Evolutionary conservation across 1,284 basidiomycete genomes (phyloP).

Genomic region (Paramarasmius palmivorus): DNA sequence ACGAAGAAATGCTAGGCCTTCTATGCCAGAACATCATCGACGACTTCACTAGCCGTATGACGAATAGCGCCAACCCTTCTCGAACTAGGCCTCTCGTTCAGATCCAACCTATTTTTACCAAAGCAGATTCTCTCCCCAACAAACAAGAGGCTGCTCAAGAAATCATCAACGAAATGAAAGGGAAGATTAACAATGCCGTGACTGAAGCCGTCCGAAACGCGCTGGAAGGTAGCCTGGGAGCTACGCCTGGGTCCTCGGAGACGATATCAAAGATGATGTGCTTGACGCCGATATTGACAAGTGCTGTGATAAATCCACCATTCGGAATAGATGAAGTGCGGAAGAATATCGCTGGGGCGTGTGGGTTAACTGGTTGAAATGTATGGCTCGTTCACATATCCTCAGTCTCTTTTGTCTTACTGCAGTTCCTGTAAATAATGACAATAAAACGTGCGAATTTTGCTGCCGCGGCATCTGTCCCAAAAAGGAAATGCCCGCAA

Average conservation of each 20-base stretch:
- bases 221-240: neutral
- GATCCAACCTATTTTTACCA: conserved; percentile 72
- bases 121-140: conserved; percentile 53
- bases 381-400: too few species aligned
- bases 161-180: conserved; percentile 8
- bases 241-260: conserved; percentile 19
- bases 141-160: conserved; percentile 21
- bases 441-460: too few species aligned
- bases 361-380: conserved; percentile 26
- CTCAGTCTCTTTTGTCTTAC: too few species aligned
- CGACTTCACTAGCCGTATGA: neutral
- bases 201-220: neutral
- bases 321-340: conserved; percentile 61
- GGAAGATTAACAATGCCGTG: neutral
- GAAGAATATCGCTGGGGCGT: conserved; percentile 57
- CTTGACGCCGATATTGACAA: conserved; percentile 62
- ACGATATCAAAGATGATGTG: conserved; percentile 45
- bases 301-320: conserved; percentile 42
- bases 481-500: too few species aligned
- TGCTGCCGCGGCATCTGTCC: too few species aligned
- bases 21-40: conserved; percentile 34
- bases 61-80: conserved; percentile 22
- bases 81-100: neutral
- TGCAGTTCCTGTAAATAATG: too few species aligned
- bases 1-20: conserved; percentile 59